Evolutionary conservation across 305 asterid species (phyloP).

Genomic region (Ilex paraguariensis): DNA sequence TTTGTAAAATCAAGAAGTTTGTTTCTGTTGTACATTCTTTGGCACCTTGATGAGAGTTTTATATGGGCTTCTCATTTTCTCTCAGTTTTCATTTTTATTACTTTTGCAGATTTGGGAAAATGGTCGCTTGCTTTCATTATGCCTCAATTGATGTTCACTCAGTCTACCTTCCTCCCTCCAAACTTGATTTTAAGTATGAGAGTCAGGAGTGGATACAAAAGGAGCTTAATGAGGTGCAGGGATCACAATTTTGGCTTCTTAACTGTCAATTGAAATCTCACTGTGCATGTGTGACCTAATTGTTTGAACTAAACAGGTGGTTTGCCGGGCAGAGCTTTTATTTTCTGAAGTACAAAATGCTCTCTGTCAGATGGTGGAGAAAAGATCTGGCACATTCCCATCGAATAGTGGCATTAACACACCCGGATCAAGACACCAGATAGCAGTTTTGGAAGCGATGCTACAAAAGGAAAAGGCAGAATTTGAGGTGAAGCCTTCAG

Average conservation of each 20-base stretch:
- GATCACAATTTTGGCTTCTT: slow-evolving; percentile 5
- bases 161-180: slow-evolving; percentile 85
- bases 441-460: slow-evolving; percentile 62
- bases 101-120: slow-evolving; percentile 73
- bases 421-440: slow-evolving; percentile 52
- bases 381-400: slow-evolving; percentile 27
- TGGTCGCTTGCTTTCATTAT: slow-evolving; percentile 99
- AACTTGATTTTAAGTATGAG: slow-evolving; percentile 77
- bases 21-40: too few relatives aligned
- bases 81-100: slow-evolving; percentile 19
- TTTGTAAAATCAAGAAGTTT: too few relatives aligned
- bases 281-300: slow-evolving; percentile 11
- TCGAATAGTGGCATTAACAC: slow-evolving; percentile 22
- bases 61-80: slow-evolving; percentile 2
- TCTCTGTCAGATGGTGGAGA: slow-evolving; percentile 49
- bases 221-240: slow-evolving; percentile 68
- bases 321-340: slow-evolving; percentile 71
- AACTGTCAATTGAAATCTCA: slow-evolving; percentile 13
- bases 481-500: slow-evolving; percentile 50
- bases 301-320: slow-evolving; percentile 48
- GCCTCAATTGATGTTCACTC: slow-evolving; percentile 96
- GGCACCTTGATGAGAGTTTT: background rate
- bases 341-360: slow-evolving; percentile 75
- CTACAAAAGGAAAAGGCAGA: slow-evolving; percentile 77
- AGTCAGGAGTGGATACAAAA: slow-evolving; percentile 79